Percentiles rank a stretch among this genome's conserved stretches.
These are phyloP conservation scores for Taiozyma onychis DNA, from an alignment of 1,139 yeast genomes.

Conservation along the genomic window DNA sequence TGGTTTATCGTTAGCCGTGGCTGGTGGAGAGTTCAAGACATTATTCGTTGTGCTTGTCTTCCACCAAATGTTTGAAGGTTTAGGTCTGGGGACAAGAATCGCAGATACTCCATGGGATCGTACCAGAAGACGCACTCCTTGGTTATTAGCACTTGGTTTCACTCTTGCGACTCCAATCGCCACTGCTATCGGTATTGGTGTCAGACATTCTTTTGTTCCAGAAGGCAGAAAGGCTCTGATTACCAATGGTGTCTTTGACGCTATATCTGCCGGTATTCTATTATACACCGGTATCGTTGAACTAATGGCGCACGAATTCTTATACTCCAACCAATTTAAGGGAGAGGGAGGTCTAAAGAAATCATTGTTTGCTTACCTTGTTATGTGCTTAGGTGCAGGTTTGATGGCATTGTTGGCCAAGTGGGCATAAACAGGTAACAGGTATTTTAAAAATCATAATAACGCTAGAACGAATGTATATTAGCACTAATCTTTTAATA, in stretches of 20 bases:
- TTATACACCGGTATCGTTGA: conserved; percentile 85
- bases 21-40: conserved; percentile 68
- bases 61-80: conserved; percentile 90
- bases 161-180: conserved; percentile 78
- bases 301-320: conserved; percentile 82
- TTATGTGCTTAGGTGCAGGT: conserved; percentile 69
- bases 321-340: conserved; percentile 60
- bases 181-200: conserved; percentile 84
- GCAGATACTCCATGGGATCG: conserved; percentile 60
- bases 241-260: conserved; percentile 71
- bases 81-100: conserved; percentile 83
- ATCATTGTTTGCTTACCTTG: conserved; percentile 29
- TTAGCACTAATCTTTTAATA: not conserved
- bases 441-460: not conserved
- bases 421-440: conserved; percentile 58
- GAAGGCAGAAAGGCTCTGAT: conserved; percentile 60
- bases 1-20: conserved; percentile 67
- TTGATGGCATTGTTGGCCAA: conserved; percentile 81
- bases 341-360: conserved; percentile 25
- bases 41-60: conserved; percentile 75
- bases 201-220: conserved; percentile 60
- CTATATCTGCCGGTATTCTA: conserved; percentile 79
- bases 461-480: not conserved
- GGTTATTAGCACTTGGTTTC: conserved; percentile 52
- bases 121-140: conserved; percentile 44